phyloP scores from a whole-genome alignment of 495 filamentous ascomycete genomes.

The Cercophora newfieldiana region DNA sequence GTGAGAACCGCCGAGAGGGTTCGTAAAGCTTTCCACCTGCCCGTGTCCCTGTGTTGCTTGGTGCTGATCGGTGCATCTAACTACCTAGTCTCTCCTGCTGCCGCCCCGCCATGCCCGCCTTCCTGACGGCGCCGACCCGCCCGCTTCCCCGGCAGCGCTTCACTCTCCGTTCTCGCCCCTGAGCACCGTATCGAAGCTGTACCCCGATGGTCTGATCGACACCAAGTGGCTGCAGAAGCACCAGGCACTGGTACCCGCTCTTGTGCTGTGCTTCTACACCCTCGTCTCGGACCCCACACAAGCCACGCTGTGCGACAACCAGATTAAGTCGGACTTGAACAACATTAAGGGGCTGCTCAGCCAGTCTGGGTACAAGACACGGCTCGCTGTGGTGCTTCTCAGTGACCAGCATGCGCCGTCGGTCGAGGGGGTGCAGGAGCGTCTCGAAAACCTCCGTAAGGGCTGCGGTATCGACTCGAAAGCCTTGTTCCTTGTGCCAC shows the following conservation, averaged over 20 bases:
- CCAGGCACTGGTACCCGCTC: constrained; percentile 74
- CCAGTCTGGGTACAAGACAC: constrained; percentile 69
- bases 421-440: constrained; percentile 60
- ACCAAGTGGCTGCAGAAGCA: constrained; percentile 83
- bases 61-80: constrained; percentile 4
- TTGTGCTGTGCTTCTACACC: constrained; percentile 72
- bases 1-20: constrained; percentile 78
- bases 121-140: constrained; percentile 47
- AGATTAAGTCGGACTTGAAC: constrained; percentile 86
- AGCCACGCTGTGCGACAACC: constrained; percentile 75
- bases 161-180: constrained; percentile 90
- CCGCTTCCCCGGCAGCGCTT: constrained; percentile 53
- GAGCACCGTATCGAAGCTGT: constrained; percentile 74
- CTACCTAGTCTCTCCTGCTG: constrained; percentile 52
- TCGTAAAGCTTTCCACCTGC: constrained; percentile 32
- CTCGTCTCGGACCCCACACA: constrained; percentile 68
- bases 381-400: constrained; percentile 74
- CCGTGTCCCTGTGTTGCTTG: background rate
- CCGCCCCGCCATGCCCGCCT: constrained; percentile 53
- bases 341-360: constrained; percentile 63
- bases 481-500: constrained; percentile 62
- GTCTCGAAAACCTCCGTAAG: constrained; percentile 70
- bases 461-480: constrained; percentile 79
- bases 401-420: constrained; percentile 64
- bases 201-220: constrained; percentile 83